These are phyloP conservation scores for Clarkia xantiana DNA, from an alignment of 345 rosid genomes.

Conservation along the genomic window DNA sequence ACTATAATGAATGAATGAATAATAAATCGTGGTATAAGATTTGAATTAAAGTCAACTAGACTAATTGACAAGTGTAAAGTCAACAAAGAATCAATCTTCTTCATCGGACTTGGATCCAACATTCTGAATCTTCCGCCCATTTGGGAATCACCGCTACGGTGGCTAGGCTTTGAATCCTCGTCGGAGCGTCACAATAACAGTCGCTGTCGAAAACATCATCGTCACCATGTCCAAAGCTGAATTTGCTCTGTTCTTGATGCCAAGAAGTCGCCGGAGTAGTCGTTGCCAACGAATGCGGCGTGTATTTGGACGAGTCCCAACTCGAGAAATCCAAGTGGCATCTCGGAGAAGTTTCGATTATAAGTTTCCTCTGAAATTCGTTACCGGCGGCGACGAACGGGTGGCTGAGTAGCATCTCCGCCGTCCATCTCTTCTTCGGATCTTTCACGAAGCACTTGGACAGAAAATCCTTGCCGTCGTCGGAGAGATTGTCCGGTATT, in stretches of 20 bases:
- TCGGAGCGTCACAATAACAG: background rate
- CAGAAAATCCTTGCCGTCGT: slow-evolving; percentile 62
- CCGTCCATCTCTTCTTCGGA: slow-evolving; percentile 51
- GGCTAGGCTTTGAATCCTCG: background rate
- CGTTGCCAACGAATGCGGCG: background rate
- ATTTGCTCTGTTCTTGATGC: background rate
- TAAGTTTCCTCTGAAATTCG: too few species aligned
- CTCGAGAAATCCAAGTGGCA: slow-evolving; percentile 9
- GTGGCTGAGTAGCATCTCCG: slow-evolving; percentile 58
- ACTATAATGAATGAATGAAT: too few species aligned
- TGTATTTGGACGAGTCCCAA: background rate
- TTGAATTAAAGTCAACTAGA: background rate
- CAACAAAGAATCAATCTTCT: too few species aligned
- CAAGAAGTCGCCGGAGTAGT: background rate
- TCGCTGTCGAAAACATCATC: background rate
- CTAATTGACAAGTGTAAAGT: background rate
- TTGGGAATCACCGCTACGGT: background rate
- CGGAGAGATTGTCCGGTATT: slow-evolving; percentile 46
- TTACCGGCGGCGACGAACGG: slow-evolving; percentile 27
- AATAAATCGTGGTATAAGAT: too few species aligned
- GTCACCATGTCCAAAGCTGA: background rate
- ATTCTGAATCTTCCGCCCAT: background rate
- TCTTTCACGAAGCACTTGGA: slow-evolving; percentile 43
- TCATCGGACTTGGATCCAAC: slow-evolving; percentile 1
- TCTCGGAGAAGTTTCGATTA: slow-evolving; percentile 6